Evolutionary conservation across 768 basidiomycete species (phyloP).

Genomic region (Pleurotus salmoneostramineus): DNA sequence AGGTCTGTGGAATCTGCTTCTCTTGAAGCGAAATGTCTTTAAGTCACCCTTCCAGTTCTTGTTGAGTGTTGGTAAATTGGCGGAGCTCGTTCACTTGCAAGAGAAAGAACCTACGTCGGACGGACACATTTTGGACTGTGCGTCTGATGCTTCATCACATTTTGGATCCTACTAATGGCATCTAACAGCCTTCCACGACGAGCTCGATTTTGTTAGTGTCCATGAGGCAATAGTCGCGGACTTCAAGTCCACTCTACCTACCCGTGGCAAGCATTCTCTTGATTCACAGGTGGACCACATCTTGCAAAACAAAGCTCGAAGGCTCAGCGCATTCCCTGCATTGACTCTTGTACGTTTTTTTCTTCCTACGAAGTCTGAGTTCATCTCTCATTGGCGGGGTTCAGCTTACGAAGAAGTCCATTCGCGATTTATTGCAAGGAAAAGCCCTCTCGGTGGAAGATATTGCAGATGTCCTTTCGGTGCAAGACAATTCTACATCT

Average conservation of each 20-base stretch:
- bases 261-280: conserved; percentile 57
- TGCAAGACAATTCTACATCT: conserved; percentile 71
- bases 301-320: conserved; percentile 47
- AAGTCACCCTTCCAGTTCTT: conserved; percentile 55
- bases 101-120: conserved; percentile 44
- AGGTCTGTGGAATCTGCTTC: conserved; percentile 46
- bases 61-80: conserved; percentile 87
- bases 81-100: conserved; percentile 76
- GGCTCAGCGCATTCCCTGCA: conserved; percentile 42
- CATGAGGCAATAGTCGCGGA: conserved; percentile 67
- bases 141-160: conserved; percentile 10
- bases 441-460: conserved; percentile 75
- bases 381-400: neutral
- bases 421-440: conserved; percentile 70
- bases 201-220: conserved; percentile 82
- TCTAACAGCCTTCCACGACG: conserved; percentile 73
- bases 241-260: conserved; percentile 46
- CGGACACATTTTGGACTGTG: conserved; percentile 55
- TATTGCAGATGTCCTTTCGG: conserved; percentile 74
- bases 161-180: conserved; percentile 4
- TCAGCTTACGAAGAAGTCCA: conserved; percentile 68
- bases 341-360: conserved; percentile 41
- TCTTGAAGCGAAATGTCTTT: neutral
- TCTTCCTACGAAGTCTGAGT: neutral
- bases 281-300: conserved; percentile 70